A percentile compares a stretch with the other conserved stretches of the same genome.
Evolutionary conservation across 2,329 filamentous ascomycete species (phyloP).

Genomic region (Shiraia sp.): DNA sequence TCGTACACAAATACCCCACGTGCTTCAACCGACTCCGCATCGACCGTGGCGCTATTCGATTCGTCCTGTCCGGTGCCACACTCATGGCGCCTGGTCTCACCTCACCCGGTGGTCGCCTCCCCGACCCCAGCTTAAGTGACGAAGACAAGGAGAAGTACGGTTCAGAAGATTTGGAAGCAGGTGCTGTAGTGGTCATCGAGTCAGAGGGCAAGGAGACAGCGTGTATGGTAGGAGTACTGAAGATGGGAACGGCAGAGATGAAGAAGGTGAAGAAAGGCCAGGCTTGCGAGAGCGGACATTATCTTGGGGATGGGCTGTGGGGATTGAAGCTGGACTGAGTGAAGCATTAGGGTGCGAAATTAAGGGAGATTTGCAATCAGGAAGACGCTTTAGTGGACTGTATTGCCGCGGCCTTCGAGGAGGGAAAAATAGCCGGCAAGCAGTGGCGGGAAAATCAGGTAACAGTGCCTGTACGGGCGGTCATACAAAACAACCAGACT

Average conservation of each 20-base stretch:
- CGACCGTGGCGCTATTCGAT: slow-evolving; percentile 93
- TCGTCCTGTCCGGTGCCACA: slow-evolving; percentile 89
- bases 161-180: slow-evolving; percentile 73
- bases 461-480: too few species aligned
- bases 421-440: too few species aligned
- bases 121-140: slow-evolving; percentile 51
- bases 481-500: too few species aligned
- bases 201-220: slow-evolving; percentile 94
- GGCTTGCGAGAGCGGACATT: slow-evolving; percentile 92
- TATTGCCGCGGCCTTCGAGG: too few species aligned
- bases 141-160: slow-evolving; percentile 51
- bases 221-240: slow-evolving; percentile 83
- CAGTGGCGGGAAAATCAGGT: too few species aligned
- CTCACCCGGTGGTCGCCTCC: slow-evolving; percentile 77
- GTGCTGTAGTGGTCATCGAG: slow-evolving; percentile 83
- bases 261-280: slow-evolving; percentile 94
- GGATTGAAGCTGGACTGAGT: slow-evolving; percentile 63
- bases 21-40: slow-evolving; percentile 85
- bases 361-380: too few species aligned
- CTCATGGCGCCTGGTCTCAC: slow-evolving; percentile 97
- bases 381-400: too few species aligned
- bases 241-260: slow-evolving; percentile 85
- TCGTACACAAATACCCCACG: slow-evolving; percentile 87
- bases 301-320: slow-evolving; percentile 93
- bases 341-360: background rate